A percentile compares a stretch with the other conserved stretches of the same genome.
These are phyloP conservation scores for Scenedesmus sp. DNA, from an alignment of 163 green algal species.

Conservation along the genomic window DNA sequence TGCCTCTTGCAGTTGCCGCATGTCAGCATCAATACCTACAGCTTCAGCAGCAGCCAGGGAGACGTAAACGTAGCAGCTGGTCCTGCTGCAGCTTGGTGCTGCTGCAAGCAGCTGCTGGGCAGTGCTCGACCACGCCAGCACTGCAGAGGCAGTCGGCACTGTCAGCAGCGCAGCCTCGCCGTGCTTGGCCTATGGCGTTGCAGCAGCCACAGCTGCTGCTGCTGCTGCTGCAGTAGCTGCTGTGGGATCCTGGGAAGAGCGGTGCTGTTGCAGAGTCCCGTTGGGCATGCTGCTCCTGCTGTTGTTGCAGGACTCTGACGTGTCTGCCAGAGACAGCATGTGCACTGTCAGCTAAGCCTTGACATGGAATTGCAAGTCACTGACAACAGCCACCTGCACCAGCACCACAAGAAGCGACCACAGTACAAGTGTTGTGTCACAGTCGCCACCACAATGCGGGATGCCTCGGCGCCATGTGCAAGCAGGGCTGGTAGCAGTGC, in stretches of 20 bases:
- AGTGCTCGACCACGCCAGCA: slow-evolving; percentile 6
- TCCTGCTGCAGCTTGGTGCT: slow-evolving; percentile 15
- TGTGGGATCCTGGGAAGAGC: too few species aligned
- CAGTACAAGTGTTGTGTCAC: background rate
- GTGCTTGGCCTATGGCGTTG: background rate
- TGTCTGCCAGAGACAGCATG: slow-evolving; percentile 31
- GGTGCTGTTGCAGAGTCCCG: too few species aligned
- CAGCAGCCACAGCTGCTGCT: background rate
- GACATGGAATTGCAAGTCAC: background rate
- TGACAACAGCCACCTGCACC: slow-evolving; percentile 39
- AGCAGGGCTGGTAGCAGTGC: too few species aligned
- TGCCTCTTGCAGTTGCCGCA: background rate
- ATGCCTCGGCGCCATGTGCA: too few species aligned
- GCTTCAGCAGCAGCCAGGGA: background rate
- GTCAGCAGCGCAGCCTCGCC: background rate
- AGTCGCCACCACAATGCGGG: too few species aligned
- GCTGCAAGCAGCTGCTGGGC: slow-evolving; percentile 13
- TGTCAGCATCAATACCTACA: too few species aligned
- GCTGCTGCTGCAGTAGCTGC: too few species aligned
- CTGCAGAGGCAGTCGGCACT: background rate
- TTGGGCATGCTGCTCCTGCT: too few species aligned
- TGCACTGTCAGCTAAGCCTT: background rate
- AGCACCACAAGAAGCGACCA: background rate
- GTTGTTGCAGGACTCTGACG: background rate
- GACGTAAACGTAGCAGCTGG: slow-evolving; percentile 38